Evolutionary conservation across 148 eudicot genomes (phyloP).

Genomic region (Nyssa sinensis): DNA sequence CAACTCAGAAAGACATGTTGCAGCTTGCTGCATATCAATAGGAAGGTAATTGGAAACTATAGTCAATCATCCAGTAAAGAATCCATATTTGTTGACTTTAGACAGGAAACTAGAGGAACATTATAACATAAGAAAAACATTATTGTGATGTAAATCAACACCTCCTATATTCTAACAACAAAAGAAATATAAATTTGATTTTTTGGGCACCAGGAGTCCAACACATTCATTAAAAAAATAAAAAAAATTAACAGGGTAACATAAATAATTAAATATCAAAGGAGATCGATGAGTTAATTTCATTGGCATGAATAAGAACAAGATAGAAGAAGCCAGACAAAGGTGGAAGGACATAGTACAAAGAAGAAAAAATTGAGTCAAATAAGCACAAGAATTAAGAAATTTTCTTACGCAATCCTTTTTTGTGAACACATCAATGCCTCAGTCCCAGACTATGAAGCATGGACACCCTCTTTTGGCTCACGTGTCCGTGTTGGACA

Average conservation of each 20-base stretch:
- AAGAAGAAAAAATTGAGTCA: background rate
- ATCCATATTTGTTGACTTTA: background rate
- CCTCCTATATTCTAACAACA: background rate
- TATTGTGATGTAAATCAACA: background rate
- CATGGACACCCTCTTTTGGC: too few species aligned
- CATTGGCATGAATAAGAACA: background rate
- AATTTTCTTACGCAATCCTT: too few species aligned
- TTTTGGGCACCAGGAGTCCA: background rate
- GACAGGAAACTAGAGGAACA: background rate
- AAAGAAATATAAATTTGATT: background rate
- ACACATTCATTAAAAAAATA: background rate
- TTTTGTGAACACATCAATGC: background rate
- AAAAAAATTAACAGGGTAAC: background rate
- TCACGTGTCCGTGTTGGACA: too few species aligned
- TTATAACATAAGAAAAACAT: background rate
- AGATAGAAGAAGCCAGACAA: too few species aligned
- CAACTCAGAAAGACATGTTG: slow-evolving; percentile 65
- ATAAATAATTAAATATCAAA: background rate
- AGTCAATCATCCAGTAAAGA: slow-evolving; percentile 7
- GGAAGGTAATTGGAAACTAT: background rate
- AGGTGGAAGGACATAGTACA: too few species aligned
- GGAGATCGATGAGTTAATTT: background rate
- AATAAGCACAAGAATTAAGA: background rate
- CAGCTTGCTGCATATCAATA: slow-evolving; percentile 63
- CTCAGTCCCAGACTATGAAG: too few species aligned